Evolutionary conservation across 2,329 filamentous ascomycete genomes (phyloP), one percentile per base, ranked within the genome.

Genomic region (Boeremia exigua): DNA sequence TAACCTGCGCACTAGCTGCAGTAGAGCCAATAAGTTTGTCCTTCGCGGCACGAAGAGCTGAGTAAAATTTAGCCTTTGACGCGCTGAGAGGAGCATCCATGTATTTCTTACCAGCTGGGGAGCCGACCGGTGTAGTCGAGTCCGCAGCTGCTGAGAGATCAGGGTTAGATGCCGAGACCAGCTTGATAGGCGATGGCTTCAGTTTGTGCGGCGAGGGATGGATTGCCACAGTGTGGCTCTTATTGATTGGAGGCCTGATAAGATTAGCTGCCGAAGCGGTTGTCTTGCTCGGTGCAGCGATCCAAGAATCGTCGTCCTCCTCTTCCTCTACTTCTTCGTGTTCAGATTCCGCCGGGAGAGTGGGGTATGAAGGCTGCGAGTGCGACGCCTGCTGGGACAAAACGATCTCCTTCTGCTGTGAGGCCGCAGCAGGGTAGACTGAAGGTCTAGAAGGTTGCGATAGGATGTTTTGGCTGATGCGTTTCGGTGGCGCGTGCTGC

Each of bases 31-130:
- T 91, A 60, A 97, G 88, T 44, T 97, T 84, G 12, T 89, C 91
- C 74, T 90, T 94, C 4, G 93, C 95, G 51, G 88, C 90, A 76
- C 92, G 93, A 66, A 97, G 81, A 56, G 96, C 92, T 9, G 93
- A 96, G 42, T 94, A 96, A 43, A 98, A 81, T 72, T 92, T 96
- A 69, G 90, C 91, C 78, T 96, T 98, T 27, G 95, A 93, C 47
- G 95, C 92, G 75, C 93, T 96, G 56, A 97, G 77, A 5, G 92
- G 92, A 55, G 89, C 94, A 63, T 96, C 92, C 73, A 60, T 83
- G 78, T 73, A 84, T 78, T 73, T 82, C 67, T 76, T 80, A 53
- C 67, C 67, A 64, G 63, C 66, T 27, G 85, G 86, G 23, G 85
- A 87, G 28, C 81, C 82, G 43, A 77, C 74, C 27, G 85, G 84